These are phyloP conservation scores for Phialophora tarda DNA, from an alignment of 2,329 filamentous ascomycete genomes.

Conservation along the genomic window DNA sequence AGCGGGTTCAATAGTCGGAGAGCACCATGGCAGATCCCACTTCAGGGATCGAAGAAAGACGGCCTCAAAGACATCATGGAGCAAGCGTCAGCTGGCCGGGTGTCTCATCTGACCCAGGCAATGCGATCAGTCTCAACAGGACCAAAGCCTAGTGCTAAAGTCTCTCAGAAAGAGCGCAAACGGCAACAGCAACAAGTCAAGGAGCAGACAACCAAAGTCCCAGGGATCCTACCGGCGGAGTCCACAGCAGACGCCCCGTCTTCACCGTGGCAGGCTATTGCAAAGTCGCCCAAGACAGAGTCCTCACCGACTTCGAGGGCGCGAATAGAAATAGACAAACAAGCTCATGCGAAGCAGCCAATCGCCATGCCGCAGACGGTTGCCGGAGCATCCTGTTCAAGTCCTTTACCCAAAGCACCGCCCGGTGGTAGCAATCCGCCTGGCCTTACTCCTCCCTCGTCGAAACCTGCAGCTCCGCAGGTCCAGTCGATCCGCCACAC, in stretches of 20 bases:
- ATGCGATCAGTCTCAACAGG: conserved; percentile 53
- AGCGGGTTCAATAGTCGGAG: conserved; percentile 40
- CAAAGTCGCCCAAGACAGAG: conserved; percentile 35
- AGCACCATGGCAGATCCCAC: conserved; percentile 60
- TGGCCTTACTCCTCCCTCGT: conserved; percentile 40
- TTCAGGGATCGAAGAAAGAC: conserved; percentile 66
- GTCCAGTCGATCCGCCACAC: conserved; percentile 56
- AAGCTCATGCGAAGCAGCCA: conserved; percentile 46
- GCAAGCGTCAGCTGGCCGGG: conserved; percentile 58
- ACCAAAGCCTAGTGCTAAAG: conserved; percentile 57
- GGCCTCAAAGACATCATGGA: conserved; percentile 79
- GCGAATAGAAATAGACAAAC: conserved; percentile 16
- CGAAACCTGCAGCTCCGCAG: conserved; percentile 41
- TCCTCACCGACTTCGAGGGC: conserved; percentile 29
- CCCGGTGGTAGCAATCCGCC: conserved; percentile 29
- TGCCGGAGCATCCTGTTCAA: conserved; percentile 48
- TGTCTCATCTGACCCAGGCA: conserved; percentile 60
- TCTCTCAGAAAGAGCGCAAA: conserved; percentile 95
- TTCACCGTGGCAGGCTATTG: conserved; percentile 70
- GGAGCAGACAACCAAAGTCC: conserved; percentile 49
- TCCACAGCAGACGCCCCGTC: conserved; percentile 33
- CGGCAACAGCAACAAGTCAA: conserved; percentile 68
- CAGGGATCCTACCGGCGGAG: conserved; percentile 33
- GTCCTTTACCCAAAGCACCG: conserved; percentile 21
- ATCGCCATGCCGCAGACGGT: conserved; percentile 68